These are phyloP conservation scores for Penicillium sp. DNA, from an alignment of 2,329 filamentous ascomycete genomes.

Conservation along the genomic window DNA sequence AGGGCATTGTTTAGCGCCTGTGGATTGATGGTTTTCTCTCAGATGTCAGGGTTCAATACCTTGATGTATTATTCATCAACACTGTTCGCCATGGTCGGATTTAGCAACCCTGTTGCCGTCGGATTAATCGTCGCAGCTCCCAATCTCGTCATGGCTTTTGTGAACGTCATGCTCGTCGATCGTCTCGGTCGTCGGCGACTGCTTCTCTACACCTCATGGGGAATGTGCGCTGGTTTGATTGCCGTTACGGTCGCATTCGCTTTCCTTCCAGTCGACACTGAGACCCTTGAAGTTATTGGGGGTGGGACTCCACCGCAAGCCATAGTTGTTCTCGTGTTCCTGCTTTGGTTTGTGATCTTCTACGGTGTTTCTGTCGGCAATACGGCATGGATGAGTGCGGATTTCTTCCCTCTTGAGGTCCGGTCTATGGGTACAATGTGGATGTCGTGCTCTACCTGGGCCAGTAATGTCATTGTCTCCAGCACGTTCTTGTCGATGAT, in stretches of 20 bases:
- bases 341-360: slow-evolving; percentile 48
- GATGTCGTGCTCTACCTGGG: slow-evolving; percentile 44
- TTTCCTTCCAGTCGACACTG: slow-evolving; percentile 48
- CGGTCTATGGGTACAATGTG: slow-evolving; percentile 52
- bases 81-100: slow-evolving; percentile 51
- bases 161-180: slow-evolving; percentile 50
- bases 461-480: slow-evolving; percentile 10
- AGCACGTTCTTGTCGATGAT: slow-evolving; percentile 12
- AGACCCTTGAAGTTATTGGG: slow-evolving; percentile 38
- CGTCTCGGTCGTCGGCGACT: slow-evolving; percentile 46
- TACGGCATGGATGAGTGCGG: slow-evolving; percentile 50
- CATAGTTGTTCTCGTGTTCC: slow-evolving; percentile 44
- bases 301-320: slow-evolving; percentile 29
- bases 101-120: slow-evolving; percentile 52
- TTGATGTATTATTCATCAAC: slow-evolving; percentile 48
- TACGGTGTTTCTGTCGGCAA: slow-evolving; percentile 50
- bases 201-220: slow-evolving; percentile 45
- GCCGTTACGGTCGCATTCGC: slow-evolving; percentile 49
- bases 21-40: slow-evolving; percentile 51
- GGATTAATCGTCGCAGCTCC: slow-evolving; percentile 40
- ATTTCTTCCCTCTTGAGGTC: slow-evolving; percentile 52
- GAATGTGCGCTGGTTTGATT: slow-evolving; percentile 44
- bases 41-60: slow-evolving; percentile 48
- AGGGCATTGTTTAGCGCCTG: slow-evolving; percentile 49
- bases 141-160: slow-evolving; percentile 49